A percentile compares a stretch with the other conserved stretches of the same genome.
These are phyloP conservation scores for Pythium folliculosum DNA, from an alignment of 352 stramenopile genomes.

Conservation along the genomic window DNA sequence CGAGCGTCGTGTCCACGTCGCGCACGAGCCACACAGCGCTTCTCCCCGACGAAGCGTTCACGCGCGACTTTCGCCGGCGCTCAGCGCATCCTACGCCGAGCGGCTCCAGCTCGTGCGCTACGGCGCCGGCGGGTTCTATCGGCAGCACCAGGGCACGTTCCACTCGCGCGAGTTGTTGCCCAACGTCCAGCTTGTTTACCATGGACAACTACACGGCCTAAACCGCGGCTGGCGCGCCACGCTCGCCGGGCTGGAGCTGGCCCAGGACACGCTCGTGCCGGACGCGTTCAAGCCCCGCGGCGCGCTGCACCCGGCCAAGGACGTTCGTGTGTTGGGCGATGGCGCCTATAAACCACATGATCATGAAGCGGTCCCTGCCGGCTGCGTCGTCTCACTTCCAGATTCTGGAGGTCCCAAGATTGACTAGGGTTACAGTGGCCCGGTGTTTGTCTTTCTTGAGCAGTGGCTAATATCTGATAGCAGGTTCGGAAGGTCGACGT, in stretches of 20 bases:
- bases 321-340: too few relatives aligned
- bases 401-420: too few relatives aligned
- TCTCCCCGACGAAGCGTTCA: conserved; percentile 63
- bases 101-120: conserved; percentile 81
- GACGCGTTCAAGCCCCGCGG: conserved; percentile 62
- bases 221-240: conserved; percentile 55
- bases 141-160: conserved; percentile 82
- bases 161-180: conserved; percentile 72
- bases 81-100: conserved; percentile 72
- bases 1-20: conserved; percentile 55
- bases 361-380: too few relatives aligned
- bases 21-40: conserved; percentile 85
- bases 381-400: too few relatives aligned
- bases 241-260: conserved; percentile 38
- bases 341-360: too few relatives aligned
- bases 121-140: conserved; percentile 77
- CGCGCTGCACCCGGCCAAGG: conserved; percentile 52
- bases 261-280: conserved; percentile 44
- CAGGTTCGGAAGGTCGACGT: too few relatives aligned
- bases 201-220: conserved; percentile 70
- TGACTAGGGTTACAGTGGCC: too few relatives aligned
- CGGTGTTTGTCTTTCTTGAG: too few relatives aligned
- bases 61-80: conserved; percentile 68
- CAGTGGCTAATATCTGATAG: too few relatives aligned
- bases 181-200: conserved; percentile 39